These are phyloP conservation scores for Pseudogymnoascus sp. DNA, from an alignment of 2,329 filamentous ascomycete species.

Conservation along the genomic window DNA sequence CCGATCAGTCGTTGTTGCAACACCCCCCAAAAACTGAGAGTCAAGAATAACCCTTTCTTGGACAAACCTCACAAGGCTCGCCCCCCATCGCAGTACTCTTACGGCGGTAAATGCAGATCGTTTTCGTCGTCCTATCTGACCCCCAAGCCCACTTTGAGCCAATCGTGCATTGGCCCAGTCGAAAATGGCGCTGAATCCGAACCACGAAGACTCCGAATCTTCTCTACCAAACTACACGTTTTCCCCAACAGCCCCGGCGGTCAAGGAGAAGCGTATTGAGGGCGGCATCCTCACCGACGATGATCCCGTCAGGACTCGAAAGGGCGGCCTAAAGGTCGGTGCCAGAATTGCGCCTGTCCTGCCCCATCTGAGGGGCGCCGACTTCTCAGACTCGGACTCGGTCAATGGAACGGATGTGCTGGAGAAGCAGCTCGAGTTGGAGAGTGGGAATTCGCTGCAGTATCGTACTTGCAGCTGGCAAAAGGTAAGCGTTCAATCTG, in stretches of 20 bases:
- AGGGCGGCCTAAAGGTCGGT: constrained; percentile 16
- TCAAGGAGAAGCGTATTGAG: constrained; percentile 8
- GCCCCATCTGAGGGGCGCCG: constrained; percentile 23
- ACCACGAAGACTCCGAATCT: neutral
- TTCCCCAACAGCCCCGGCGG: neutral
- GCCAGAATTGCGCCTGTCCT: constrained; percentile 26
- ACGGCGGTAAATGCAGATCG: constrained; percentile 6
- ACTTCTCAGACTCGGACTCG: constrained; percentile 20
- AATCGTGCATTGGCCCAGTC: constrained; percentile 26
- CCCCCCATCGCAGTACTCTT: neutral
- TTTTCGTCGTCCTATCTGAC: constrained; percentile 8
- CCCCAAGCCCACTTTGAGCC: constrained; percentile 17
- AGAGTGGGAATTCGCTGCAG: constrained; percentile 73
- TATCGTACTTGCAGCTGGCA: constrained; percentile 93
- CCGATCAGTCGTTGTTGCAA: neutral
- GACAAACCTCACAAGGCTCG: neutral
- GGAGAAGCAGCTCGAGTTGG: constrained; percentile 65
- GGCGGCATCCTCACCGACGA: constrained; percentile 13
- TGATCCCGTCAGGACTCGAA: constrained; percentile 8
- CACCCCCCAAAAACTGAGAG: neutral
- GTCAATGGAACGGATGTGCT: constrained; percentile 23
- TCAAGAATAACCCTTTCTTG: neutral
- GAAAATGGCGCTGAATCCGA: constrained; percentile 26
- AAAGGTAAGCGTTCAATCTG: constrained; percentile 48
- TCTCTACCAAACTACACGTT: constrained; percentile 7